These are phyloP conservation scores for Akebia trifoliata DNA, from an alignment of 164 flowering plant species.

Conservation along the genomic window DNA sequence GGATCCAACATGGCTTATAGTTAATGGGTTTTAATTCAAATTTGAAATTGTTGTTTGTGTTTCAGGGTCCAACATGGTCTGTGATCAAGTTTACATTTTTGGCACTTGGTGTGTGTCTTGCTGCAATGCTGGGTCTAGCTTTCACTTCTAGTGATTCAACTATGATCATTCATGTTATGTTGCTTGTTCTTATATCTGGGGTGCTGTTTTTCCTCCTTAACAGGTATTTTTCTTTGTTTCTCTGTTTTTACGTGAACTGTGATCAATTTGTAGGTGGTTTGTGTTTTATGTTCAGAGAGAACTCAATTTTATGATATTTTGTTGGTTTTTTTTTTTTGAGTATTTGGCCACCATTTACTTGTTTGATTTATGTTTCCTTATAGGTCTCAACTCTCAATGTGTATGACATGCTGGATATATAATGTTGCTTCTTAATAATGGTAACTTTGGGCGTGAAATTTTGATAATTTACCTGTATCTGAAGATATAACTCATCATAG, in stretches of 20 bases:
- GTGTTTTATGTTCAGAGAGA: too few relatives aligned
- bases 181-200: slow-evolving; percentile 52
- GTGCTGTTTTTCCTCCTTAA: slow-evolving; percentile 68
- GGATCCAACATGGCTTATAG: slow-evolving; percentile 71
- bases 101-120: slow-evolving; percentile 62
- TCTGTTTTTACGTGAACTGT: neutral
- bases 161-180: slow-evolving; percentile 58
- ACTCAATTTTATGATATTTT: neutral
- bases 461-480: too few relatives aligned
- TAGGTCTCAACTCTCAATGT: too few relatives aligned
- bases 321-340: neutral
- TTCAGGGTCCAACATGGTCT: slow-evolving; percentile 84
- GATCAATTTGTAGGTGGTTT: too few relatives aligned
- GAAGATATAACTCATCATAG: too few relatives aligned
- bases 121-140: slow-evolving; percentile 67
- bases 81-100: slow-evolving; percentile 59
- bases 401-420: too few relatives aligned
- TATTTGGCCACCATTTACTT: too few relatives aligned
- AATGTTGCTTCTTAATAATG: too few relatives aligned
- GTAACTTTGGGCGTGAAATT: too few relatives aligned
- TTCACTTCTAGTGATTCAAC: slow-evolving; percentile 54
- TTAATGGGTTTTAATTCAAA: neutral
- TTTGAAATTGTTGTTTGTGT: neutral
- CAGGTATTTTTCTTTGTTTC: slow-evolving; percentile 35
- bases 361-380: too few relatives aligned